Evolutionary conservation across 345 rosid species (phyloP), one percentile per base, ranked within the genome.

Genomic region (Geranium brycei): DNA sequence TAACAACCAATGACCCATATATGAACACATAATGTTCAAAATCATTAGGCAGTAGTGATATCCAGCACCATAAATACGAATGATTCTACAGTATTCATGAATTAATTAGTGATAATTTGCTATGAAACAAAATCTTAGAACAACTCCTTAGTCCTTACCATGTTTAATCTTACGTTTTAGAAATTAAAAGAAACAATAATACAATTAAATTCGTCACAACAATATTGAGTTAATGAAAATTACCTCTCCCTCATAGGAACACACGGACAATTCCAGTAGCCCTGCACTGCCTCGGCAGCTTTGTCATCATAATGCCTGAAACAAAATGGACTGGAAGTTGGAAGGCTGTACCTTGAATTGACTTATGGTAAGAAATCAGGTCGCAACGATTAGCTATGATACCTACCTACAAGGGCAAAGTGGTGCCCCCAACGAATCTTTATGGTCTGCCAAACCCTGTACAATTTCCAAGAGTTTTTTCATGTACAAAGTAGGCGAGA

Each of bases 371-470:
- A 35, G 61, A 15, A 64, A 60, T 59, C 57, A 19, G 66, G 62
- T 64, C 10, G 2, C 2, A 35, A 12, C n/a, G n/a, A n/a, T n/a
- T n/a, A 18, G 66, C 30, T 2, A 19, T 67, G 53, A 62, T 69
- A 60, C 66, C 75, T 72, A 86, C 96, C 96, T 79, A 69, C 96
- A 88, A 56, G 96, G 96, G 75, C 96, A 88, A 62, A 88, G 88
- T 13, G 96, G 95, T 57, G 99, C 99, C 73, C 99, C 97, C 74
- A 86, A 67, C 15, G 90, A 65, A 78, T 92, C 91, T 73, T 85
- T 92, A 75, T 89, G 97, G 64, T 89, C 99, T 53, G 99, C 97
- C 73, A 93, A 72, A 5, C 99, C 97, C 97, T 91, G 79, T 71
- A 60, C 57, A 68, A 68, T 15, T 40, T 31, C 58, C 62, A 69